Evolutionary conservation across 768 basidiomycete genomes (phyloP).

Genomic region (Phaffia australis): DNA sequence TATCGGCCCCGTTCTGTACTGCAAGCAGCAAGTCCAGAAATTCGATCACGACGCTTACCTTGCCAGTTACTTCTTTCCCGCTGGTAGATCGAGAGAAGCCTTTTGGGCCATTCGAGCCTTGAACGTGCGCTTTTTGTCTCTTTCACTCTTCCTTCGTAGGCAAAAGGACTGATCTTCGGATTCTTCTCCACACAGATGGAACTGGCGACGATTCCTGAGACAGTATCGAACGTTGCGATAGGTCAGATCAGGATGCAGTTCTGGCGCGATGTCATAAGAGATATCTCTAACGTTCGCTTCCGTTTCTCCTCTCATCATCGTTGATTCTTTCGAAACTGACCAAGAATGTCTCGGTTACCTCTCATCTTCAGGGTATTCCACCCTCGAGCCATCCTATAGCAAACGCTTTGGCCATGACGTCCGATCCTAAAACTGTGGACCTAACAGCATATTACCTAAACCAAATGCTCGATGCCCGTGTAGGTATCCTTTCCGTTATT

Average conservation of each 20-base stretch:
- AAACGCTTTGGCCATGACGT: slow-evolving; percentile 55
- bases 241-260: slow-evolving; percentile 81
- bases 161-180: neutral
- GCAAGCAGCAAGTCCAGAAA: slow-evolving; percentile 58
- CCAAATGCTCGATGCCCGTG: slow-evolving; percentile 73
- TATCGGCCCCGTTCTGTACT: slow-evolving; percentile 42
- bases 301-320: neutral
- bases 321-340: neutral
- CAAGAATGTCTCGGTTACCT: neutral
- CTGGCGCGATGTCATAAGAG: slow-evolving; percentile 70
- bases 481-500: slow-evolving; percentile 38
- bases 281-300: slow-evolving; percentile 50
- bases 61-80: slow-evolving; percentile 59
- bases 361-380: slow-evolving; percentile 45
- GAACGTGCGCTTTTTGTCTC: slow-evolving; percentile 48
- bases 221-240: slow-evolving; percentile 58
- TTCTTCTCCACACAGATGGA: slow-evolving; percentile 12
- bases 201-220: slow-evolving; percentile 43
- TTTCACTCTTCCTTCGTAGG: slow-evolving; percentile 7
- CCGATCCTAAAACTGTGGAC: slow-evolving; percentile 39
- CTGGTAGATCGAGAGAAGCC: slow-evolving; percentile 47
- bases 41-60: slow-evolving; percentile 75
- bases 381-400: slow-evolving; percentile 74
- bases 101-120: slow-evolving; percentile 75
- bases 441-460: slow-evolving; percentile 66